A percentile compares a stretch with the other conserved stretches of the same genome.
Evolutionary conservation across 495 filamentous ascomycete genomes (phyloP).

Genomic region (Geoglossum glabrum): DNA sequence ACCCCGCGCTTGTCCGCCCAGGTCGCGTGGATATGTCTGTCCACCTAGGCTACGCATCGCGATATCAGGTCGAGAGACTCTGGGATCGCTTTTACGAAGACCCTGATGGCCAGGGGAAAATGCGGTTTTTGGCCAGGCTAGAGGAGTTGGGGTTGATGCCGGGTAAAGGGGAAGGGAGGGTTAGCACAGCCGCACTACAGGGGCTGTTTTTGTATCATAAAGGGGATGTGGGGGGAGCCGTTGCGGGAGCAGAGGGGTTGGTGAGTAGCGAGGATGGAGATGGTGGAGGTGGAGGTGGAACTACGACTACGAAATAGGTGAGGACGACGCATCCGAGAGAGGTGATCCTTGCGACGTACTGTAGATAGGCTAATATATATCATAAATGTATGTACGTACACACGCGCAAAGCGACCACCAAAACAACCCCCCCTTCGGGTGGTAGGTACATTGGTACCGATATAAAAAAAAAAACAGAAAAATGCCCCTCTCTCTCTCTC

Average conservation of each 20-base stretch:
- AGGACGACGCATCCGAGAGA: too few species aligned
- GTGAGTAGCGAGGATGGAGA: too few species aligned
- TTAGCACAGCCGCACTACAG: conserved; percentile 79
- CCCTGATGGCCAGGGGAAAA: conserved; percentile 31
- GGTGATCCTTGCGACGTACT: too few species aligned
- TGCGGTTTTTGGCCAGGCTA: conserved; percentile 29
- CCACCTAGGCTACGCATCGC: conserved; percentile 67
- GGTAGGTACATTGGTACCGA: too few species aligned
- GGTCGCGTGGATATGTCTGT: conserved; percentile 89
- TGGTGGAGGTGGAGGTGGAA: too few species aligned
- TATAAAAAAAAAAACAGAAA: too few species aligned
- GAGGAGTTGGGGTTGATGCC: conserved; percentile 28
- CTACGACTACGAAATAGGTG: too few species aligned
- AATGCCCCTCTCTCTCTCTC: too few species aligned
- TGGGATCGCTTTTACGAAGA: conserved; percentile 97
- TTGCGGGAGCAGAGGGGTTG: conserved; percentile 53
- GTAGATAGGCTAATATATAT: too few species aligned
- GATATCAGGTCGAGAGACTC: conserved; percentile 64
- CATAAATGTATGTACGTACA: too few species aligned
- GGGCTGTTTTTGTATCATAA: conserved; percentile 92
- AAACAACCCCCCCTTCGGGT: too few species aligned
- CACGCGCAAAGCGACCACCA: too few species aligned
- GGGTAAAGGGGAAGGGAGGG: conserved; percentile 22
- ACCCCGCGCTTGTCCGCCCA: conserved; percentile 73
- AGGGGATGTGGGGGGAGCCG: conserved; percentile 68